Conservation (phyloP, 1,284 basidiomycete genomes). For the Apiotrichum laibachii region DNA sequence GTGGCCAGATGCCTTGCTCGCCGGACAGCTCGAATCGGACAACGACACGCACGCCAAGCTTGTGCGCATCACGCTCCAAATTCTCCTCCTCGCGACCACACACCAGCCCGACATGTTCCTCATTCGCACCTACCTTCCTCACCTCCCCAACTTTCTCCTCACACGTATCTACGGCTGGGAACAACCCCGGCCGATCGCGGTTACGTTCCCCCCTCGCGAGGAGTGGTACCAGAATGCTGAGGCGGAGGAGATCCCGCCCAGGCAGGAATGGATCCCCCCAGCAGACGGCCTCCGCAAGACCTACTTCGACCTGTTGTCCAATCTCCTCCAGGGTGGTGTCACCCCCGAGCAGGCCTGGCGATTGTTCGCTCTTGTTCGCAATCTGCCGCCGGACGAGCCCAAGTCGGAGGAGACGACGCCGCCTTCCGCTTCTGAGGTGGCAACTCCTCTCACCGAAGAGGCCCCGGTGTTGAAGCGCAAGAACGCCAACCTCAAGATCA, state of each 20-base stretch:
- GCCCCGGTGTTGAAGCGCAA: not conserved
- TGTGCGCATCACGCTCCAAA: conserved; percentile 28
- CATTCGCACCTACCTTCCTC: conserved; percentile 30
- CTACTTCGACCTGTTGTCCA: conserved; percentile 36
- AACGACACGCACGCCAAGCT: conserved; percentile 10
- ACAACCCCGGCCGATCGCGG: conserved; percentile 30
- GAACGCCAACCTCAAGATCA: not conserved
- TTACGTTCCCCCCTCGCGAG: conserved; percentile 36
- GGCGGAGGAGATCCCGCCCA: conserved; percentile 17
- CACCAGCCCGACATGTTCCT: conserved; percentile 29
- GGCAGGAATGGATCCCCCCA: conserved; percentile 28
- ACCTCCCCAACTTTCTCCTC: conserved; percentile 36
- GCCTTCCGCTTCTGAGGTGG: not conserved
- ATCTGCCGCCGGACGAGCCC: conserved; percentile 18
- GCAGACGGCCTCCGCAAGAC: conserved; percentile 21
- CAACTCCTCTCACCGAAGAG: not conserved
- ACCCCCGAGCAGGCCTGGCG: conserved; percentile 38
- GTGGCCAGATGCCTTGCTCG: not conserved
- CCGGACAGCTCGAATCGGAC: conserved; percentile 5
- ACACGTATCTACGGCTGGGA: conserved; percentile 36
- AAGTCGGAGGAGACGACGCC: not conserved
- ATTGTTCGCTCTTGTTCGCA: conserved; percentile 41
- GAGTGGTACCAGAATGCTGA: conserved; percentile 33
- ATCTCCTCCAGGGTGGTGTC: conserved; percentile 41
- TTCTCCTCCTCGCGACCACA: conserved; percentile 24